Evolutionary conservation across 176 grass and related monocot species (phyloP).

Genomic region (Zoysia pacifica): DNA sequence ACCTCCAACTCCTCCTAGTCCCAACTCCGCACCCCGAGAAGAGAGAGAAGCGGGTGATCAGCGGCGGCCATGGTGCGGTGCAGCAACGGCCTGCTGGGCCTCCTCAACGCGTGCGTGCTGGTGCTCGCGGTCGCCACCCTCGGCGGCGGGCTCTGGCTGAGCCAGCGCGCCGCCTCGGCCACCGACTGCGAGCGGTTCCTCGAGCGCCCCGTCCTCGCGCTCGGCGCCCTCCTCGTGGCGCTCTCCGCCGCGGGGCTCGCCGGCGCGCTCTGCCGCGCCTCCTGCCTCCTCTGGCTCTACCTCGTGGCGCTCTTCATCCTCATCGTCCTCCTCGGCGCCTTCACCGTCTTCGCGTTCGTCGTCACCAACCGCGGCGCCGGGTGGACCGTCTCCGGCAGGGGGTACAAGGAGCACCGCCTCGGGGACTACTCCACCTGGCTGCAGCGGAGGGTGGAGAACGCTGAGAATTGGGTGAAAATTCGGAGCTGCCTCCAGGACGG

Average conservation of each 20-base stretch:
- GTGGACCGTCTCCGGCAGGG: constrained; percentile 51
- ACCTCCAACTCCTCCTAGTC: neutral
- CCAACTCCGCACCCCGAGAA: neutral
- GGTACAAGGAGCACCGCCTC: constrained; percentile 85
- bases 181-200: constrained; percentile 88
- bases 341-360: constrained; percentile 84
- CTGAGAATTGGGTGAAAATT: constrained; percentile 70
- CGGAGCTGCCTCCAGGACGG: constrained; percentile 81
- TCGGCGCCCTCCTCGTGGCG: constrained; percentile 63
- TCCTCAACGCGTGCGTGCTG: constrained; percentile 63
- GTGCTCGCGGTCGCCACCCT: constrained; percentile 60
- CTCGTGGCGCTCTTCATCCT: constrained; percentile 86
- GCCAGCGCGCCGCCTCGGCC: constrained; percentile 61
- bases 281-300: constrained; percentile 90
- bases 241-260: constrained; percentile 70
- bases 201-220: constrained; percentile 57
- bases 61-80: constrained; percentile 51
- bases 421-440: constrained; percentile 91
- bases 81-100: constrained; percentile 76
- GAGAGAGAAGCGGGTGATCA: too few relatives aligned
- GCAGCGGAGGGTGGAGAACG: constrained; percentile 64
- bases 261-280: constrained; percentile 64
- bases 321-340: constrained; percentile 66
- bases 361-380: constrained; percentile 82
- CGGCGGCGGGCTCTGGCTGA: constrained; percentile 72